phyloP scores from a whole-genome alignment of 1,284 basidiomycete species.

The Malassezia arunalokei region DNA sequence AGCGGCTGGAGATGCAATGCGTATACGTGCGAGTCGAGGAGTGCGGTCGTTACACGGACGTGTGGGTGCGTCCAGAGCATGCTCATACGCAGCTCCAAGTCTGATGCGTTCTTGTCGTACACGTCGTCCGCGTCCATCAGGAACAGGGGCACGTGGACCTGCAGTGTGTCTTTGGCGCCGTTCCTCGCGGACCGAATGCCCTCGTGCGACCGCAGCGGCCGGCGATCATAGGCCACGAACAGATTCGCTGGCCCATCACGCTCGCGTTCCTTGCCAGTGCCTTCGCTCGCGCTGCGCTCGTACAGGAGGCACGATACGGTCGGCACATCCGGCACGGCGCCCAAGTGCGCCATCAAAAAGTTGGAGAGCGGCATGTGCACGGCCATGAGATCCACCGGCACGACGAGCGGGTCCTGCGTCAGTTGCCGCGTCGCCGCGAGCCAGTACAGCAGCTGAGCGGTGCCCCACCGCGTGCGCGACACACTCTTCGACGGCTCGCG shows the following conservation, averaged over 20 bases:
- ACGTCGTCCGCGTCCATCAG: constrained; percentile 33
- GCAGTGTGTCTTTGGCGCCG: constrained; percentile 12
- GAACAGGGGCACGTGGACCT: constrained; percentile 24
- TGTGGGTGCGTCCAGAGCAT: constrained; percentile 31
- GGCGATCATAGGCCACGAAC: constrained; percentile 26
- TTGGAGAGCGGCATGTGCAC: constrained; percentile 29
- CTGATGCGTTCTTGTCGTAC: constrained; percentile 26
- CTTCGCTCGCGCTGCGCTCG: constrained; percentile 37
- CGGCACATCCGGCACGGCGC: constrained; percentile 21
- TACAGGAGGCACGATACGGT: constrained; percentile 32
- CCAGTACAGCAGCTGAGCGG: constrained; percentile 42
- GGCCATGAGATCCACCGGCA: constrained; percentile 38
- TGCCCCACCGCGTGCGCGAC: constrained; percentile 22
- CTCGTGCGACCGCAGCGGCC: constrained; percentile 15
- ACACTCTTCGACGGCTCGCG: constrained; percentile 1
- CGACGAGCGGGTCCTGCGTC: constrained; percentile 38
- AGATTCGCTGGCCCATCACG: constrained; percentile 39
- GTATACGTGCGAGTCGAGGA: constrained; percentile 41
- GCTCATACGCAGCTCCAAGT: constrained; percentile 34
- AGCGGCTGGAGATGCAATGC: constrained; percentile 28
- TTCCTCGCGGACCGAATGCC: constrained; percentile 6
- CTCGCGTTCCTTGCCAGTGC: constrained; percentile 39
- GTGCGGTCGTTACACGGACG: constrained; percentile 27
- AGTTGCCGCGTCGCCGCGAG: constrained; percentile 36
- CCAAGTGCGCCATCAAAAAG: constrained; percentile 29